A percentile compares a stretch with the other conserved stretches of the same genome.
Conservation (phyloP, 345 rosid species). For the Hevea brasiliensis region DNA sequence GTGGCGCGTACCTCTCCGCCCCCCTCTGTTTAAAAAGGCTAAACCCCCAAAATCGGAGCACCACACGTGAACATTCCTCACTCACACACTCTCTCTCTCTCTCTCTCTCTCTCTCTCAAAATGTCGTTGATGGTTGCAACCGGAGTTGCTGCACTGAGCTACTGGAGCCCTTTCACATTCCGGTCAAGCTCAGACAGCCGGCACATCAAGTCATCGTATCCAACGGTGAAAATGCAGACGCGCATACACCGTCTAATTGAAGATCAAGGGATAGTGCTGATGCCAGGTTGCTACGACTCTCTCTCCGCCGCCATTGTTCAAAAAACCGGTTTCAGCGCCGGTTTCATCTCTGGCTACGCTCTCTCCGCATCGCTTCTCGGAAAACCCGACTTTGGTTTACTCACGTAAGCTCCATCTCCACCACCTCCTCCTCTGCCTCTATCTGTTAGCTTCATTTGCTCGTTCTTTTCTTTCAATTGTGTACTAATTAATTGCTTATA, state of each 20-base stretch:
- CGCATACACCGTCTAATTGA: slow-evolving; percentile 50
- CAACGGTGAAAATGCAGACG: slow-evolving; percentile 44
- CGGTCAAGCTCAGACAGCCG: neutral
- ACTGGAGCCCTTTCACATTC: neutral
- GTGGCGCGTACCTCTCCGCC: too few relatives aligned
- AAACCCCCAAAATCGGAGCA: too few relatives aligned
- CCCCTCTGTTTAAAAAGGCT: too few relatives aligned
- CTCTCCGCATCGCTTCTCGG: slow-evolving; percentile 51
- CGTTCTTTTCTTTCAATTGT: too few relatives aligned
- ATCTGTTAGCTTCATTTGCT: neutral
- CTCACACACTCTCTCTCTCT: too few relatives aligned
- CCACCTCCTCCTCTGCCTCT: neutral
- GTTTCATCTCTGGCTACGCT: slow-evolving; percentile 52
- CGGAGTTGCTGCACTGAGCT: slow-evolving; percentile 17
- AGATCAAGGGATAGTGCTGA: slow-evolving; percentile 43
- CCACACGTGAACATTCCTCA: too few relatives aligned
- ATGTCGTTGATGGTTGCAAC: slow-evolving; percentile 27
- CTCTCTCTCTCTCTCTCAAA: too few relatives aligned
- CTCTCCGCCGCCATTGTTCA: slow-evolving; percentile 51
- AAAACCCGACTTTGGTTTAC: slow-evolving; percentile 56
- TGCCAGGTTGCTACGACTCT: slow-evolving; percentile 60
- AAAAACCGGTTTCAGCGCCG: slow-evolving; percentile 47
- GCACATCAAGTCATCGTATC: slow-evolving; percentile 12
- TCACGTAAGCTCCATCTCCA: slow-evolving; percentile 30
- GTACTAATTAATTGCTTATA: slow-evolving; percentile 4